A percentile compares a stretch with the other conserved stretches of the same genome.
These are phyloP conservation scores for Talaromyces sp. DNA, from an alignment of 2,329 filamentous ascomycete species.

Conservation along the genomic window DNA sequence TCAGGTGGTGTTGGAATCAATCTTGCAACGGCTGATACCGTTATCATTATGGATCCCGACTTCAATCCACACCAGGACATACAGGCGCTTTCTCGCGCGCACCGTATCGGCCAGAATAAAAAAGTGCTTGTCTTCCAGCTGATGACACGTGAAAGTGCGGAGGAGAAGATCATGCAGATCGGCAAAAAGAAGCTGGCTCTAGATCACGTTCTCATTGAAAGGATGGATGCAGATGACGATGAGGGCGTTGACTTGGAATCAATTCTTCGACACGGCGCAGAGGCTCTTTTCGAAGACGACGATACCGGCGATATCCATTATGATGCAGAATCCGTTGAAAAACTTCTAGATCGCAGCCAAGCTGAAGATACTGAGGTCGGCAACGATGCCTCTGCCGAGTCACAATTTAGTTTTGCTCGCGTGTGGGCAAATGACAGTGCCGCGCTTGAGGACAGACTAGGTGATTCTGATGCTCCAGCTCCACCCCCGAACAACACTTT, in stretches of 20 bases:
- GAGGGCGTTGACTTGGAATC: constrained; percentile 75
- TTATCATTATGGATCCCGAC: constrained; percentile 94
- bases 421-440: constrained; percentile 85
- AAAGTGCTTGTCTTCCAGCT: constrained; percentile 95
- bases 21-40: constrained; percentile 90
- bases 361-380: constrained; percentile 65
- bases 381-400: constrained; percentile 62
- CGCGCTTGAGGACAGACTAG: constrained; percentile 58
- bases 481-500: constrained; percentile 59
- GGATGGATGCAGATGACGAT: constrained; percentile 78
- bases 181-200: constrained; percentile 94
- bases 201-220: constrained; percentile 90
- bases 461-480: constrained; percentile 47
- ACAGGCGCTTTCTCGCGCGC: constrained; percentile 87
- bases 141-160: constrained; percentile 79
- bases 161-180: constrained; percentile 95
- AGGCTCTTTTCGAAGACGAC: constrained; percentile 75
- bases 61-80: constrained; percentile 98
- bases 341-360: constrained; percentile 78
- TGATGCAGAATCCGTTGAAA: constrained; percentile 75
- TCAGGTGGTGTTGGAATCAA: constrained; percentile 98
- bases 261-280: constrained; percentile 80
- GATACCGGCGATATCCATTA: constrained; percentile 69
- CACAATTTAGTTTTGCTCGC: constrained; percentile 80
- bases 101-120: constrained; percentile 92